Conservation (phyloP, 371 early-diverging fungal species). For the Mortierella sp. region DNA sequence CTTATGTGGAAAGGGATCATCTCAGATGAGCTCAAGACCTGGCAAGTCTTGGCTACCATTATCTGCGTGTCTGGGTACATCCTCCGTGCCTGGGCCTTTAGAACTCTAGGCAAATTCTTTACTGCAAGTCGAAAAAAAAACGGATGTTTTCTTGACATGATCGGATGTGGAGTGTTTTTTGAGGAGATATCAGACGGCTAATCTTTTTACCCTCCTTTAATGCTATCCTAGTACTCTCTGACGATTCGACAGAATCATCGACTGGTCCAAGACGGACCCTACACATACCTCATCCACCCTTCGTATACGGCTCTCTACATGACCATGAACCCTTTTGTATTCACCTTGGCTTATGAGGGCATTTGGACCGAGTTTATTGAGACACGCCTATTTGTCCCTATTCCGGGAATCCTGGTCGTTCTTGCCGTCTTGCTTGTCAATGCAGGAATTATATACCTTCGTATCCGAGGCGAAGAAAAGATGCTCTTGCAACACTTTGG, state of each 20-base stretch:
- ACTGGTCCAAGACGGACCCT: constrained; percentile 20
- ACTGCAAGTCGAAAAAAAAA: constrained; percentile 24
- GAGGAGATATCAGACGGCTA: too few relatives aligned
- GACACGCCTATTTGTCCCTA: neutral
- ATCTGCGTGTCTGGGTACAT: constrained; percentile 23
- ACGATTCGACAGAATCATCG: constrained; percentile 13
- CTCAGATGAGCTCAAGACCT: constrained; percentile 18
- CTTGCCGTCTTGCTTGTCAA: neutral
- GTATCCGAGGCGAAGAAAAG: constrained; percentile 5
- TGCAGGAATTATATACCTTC: neutral
- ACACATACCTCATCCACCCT: constrained; percentile 25
- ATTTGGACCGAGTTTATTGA: constrained; percentile 3
- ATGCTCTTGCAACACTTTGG: constrained; percentile 11
- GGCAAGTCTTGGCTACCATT: constrained; percentile 25
- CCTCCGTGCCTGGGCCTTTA: constrained; percentile 34
- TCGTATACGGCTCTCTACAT: constrained; percentile 14
- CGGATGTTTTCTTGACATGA: too few relatives aligned
- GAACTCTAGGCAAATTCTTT: constrained; percentile 39
- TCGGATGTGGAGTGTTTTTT: too few relatives aligned
- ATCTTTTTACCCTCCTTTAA: too few relatives aligned
- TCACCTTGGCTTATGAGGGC: constrained; percentile 1
- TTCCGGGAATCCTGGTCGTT: neutral
- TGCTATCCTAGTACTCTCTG: constrained; percentile 9
- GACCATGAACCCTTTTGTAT: neutral
- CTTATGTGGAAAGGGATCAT: constrained; percentile 27